Evolutionary conservation across 1,284 basidiomycete species (phyloP), one percentile per base, ranked within the genome.

Genomic region (Golubevia pallescens): DNA sequence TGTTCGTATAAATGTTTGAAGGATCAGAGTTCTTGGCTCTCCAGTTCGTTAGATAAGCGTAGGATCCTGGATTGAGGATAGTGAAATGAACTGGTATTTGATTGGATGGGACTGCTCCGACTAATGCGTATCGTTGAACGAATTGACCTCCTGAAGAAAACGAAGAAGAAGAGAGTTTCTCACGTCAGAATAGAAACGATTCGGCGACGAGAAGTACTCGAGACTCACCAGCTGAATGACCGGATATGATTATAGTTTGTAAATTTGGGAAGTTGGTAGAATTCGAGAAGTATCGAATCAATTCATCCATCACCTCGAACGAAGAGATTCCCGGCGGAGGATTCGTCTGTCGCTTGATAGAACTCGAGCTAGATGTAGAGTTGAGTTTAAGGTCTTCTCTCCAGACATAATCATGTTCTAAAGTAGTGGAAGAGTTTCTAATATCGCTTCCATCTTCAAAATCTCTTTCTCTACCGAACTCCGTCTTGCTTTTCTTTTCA

Each of bases 11-110:
- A n/a, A n/a, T n/a, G n/a, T n/a, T n/a, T 5, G 34, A 38, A 38
- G 10, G 5, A 4, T 4, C 59, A 62, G 62, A 66, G 23, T 56
- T 51, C 13, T 67, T 19, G 0, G 75, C 73, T 2, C 75, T 51
- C 67, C 63, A 65, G 0, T 70, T 62, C 20, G 34, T 66, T 1
- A 75, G 57, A n/a, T 76, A 77, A 5, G 70, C 74, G 55, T 63
- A 77, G 16, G 65, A 68, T 6, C 74, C 74, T 0, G 75, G 75
- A 53, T 77, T 77, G n/a, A 73, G 73, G 4, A 77, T 59, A 28
- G 74, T 69, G 60, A 75, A 77, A 60, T 77, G 75, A 5, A 77
- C 75, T 2, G 73, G 71, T 1, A 74, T 67, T 0, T 54, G 62
- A 3, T 62, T 65, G 1, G 63, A 66, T 0, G 75, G 75, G 1